Conservation (phyloP, 176 grass and related monocot species). For the Phyllostachys edulis region DNA sequence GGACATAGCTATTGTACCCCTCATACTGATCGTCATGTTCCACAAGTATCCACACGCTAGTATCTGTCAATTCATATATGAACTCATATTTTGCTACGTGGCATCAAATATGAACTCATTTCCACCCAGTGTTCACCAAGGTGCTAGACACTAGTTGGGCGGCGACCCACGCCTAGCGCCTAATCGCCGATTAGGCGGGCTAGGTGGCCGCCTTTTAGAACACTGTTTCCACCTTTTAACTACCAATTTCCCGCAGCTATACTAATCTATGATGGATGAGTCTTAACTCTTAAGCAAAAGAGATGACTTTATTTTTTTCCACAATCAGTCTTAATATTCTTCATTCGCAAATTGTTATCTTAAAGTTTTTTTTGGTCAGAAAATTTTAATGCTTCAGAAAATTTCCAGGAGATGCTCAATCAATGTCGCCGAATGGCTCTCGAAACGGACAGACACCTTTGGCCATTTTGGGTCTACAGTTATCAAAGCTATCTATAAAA, state of each 20-base stretch:
- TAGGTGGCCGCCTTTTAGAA: too few species aligned
- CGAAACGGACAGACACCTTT: constrained; percentile 46
- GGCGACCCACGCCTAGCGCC: too few species aligned
- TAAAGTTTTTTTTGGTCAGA: neutral
- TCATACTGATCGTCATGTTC: too few species aligned
- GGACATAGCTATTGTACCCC: too few species aligned
- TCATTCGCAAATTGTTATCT: neutral
- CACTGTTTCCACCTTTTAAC: neutral
- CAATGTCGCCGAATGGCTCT: constrained; percentile 37
- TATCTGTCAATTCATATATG: too few species aligned
- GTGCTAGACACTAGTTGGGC: too few species aligned
- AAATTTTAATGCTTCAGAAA: constrained; percentile 27
- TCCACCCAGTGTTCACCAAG: too few species aligned
- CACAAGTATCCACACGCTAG: too few species aligned
- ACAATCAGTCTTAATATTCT: neutral
- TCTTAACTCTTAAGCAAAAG: neutral
- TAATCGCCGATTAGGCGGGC: too few species aligned
- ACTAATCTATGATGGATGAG: neutral
- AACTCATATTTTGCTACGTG: too few species aligned
- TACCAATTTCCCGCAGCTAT: neutral
- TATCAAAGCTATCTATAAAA: constrained; percentile 57
- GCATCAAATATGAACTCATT: too few species aligned
- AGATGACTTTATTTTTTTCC: neutral
- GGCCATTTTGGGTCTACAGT: constrained; percentile 66
- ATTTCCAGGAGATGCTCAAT: constrained; percentile 54